Base-by-base conservation (phyloP, 2,329 filamentous ascomycete genomes). In the Tolypocladium album region DNA sequence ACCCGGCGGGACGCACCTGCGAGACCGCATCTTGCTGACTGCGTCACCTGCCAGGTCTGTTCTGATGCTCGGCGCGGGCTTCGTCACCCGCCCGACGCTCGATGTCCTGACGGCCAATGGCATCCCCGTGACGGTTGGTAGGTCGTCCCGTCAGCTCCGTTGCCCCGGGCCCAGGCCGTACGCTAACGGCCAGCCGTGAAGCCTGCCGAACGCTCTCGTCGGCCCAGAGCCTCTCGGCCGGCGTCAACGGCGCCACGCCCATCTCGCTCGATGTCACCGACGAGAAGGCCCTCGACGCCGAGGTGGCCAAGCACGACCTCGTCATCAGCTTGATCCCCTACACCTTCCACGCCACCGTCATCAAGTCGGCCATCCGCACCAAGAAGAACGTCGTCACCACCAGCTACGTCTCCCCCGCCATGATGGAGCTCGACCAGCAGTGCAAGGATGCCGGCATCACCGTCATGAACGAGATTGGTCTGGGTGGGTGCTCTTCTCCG, bases 321-420 rank as follows among this genome's bases (percentile, higher is more conserved):
- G 86, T 88, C 72, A 88, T 92, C 73, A 85, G 79, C 71, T 75
- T 97, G 75, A 96, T 97, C 68, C 93, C 93, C 57, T 97, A 97
- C 79, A 95, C 86, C 62, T 90, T 86, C 83, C 92, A 96, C 75
- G 89, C 88, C 55, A 81, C 83, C 60, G 92, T 97, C 69, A 95
- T 97, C 84, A 93, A 96, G 83, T 87, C 88, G 42, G 93, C 92
- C 64, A 97, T 97, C 77, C 85, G 88, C 70, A 84, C 88, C 70
- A 97, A 96, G 89, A 96, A 93, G 83, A 80, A 97, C 79, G 92
- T 97, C 62, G 92, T 97, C 70, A 97, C 93, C 61, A 97, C 93
- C 38, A 91, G 86, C 65, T 97, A 97, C 72, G 89, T 96, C 66
- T 95, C 90, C 5, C 91, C 91, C 4, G 90, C 90, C 65, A 97